Evolutionary conservation across 2,329 filamentous ascomycete genomes (phyloP).

Genomic region (Fusarium devonianum): DNA sequence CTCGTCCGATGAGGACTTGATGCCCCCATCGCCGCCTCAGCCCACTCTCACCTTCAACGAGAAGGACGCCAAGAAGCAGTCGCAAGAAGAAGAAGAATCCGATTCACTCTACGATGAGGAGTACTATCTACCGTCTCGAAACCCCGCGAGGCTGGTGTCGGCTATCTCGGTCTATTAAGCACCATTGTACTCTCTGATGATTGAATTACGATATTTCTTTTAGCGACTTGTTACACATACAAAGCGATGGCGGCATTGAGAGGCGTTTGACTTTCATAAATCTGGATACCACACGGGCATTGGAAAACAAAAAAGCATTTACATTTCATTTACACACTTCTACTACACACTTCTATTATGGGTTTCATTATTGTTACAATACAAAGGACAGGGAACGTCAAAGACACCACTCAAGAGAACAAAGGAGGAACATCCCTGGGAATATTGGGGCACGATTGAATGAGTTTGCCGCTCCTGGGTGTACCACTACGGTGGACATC

Average conservation of each 20-base stretch:
- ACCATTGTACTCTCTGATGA: constrained; percentile 12
- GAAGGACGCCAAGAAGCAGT: constrained; percentile 58
- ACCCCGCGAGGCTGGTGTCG: constrained; percentile 59
- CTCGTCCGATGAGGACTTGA: constrained; percentile 76
- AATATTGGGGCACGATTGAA: constrained; percentile 28
- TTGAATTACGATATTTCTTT: constrained; percentile 37
- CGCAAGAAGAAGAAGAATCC: constrained; percentile 47
- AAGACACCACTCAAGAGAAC: constrained; percentile 37
- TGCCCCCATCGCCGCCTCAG: constrained; percentile 74
- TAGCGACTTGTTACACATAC: constrained; percentile 37
- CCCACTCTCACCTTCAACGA: constrained; percentile 66
- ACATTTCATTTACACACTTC: constrained; percentile 19
- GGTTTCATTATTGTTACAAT: constrained; percentile 29
- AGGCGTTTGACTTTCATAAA: constrained; percentile 39
- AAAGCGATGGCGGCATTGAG: constrained; percentile 43
- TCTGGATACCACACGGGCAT: constrained; percentile 43
- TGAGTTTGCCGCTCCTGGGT: constrained; percentile 35
- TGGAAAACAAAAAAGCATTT: constrained; percentile 33
- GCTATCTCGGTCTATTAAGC: constrained; percentile 64
- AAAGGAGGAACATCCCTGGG: constrained; percentile 23
- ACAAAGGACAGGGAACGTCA: constrained; percentile 33
- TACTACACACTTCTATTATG: no score
- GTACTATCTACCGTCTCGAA: constrained; percentile 62
- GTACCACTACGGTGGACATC: constrained; percentile 17
- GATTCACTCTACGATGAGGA: constrained; percentile 59